phyloP scores from a whole-genome alignment of 371 early-diverging fungal genomes.

The Rhizopus arrhizus region DNA sequence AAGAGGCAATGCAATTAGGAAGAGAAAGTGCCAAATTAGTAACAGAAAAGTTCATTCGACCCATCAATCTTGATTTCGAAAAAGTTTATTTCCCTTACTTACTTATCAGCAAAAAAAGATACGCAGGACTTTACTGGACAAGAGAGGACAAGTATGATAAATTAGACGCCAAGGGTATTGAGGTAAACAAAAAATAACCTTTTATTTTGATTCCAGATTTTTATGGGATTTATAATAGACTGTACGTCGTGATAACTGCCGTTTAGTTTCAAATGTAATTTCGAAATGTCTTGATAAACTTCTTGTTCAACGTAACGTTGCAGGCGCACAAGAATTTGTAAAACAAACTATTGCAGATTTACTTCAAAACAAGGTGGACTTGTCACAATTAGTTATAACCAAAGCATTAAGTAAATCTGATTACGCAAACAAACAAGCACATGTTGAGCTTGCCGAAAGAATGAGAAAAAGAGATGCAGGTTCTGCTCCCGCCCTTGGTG shows the following conservation, averaged over 20 bases:
- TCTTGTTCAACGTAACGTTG: conserved; percentile 90
- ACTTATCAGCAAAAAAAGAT: conserved; percentile 99
- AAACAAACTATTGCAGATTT: conserved; percentile 93
- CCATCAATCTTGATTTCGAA: conserved; percentile 99
- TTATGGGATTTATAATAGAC: conserved; percentile 61
- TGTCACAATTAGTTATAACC: conserved; percentile 97
- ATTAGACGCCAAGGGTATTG: conserved; percentile 99
- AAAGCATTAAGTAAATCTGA: conserved; percentile 97
- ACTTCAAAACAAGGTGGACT: conserved; percentile 95
- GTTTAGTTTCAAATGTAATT: conserved; percentile 92
- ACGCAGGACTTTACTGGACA: conserved; percentile 99
- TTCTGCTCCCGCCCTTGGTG: conserved; percentile 96
- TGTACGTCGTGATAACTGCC: conserved; percentile 99
- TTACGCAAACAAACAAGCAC: conserved; percentile 97
- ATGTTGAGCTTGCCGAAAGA: conserved; percentile 95
- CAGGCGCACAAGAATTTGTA: conserved; percentile 88
- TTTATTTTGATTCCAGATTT: conserved; percentile 6
- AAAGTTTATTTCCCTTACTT: conserved; percentile 99
- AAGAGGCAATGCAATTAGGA: conserved; percentile 90
- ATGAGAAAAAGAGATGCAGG: conserved; percentile 98
- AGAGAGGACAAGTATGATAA: conserved; percentile 90
- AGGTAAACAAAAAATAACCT: conserved; percentile 56
- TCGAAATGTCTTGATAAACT: conserved; percentile 93
- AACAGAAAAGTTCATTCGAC: conserved; percentile 86
- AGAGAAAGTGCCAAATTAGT: conserved; percentile 88